phyloP scores from a whole-genome alignment of 345 rosid species.

The Bruguiera sexangula region DNA sequence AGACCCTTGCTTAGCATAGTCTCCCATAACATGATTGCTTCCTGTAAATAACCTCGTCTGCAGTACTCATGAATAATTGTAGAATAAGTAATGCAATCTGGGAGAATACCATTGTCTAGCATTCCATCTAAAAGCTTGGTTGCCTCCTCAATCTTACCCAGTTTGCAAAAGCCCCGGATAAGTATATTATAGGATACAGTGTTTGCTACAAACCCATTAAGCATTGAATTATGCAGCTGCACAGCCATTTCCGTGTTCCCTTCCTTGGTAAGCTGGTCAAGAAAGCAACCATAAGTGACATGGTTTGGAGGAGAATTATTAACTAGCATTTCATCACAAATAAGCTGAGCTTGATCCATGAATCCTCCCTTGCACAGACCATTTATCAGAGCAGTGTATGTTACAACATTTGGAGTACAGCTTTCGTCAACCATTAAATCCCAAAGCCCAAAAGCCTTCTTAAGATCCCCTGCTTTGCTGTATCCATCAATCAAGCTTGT shows the following conservation, averaged over 20 bases:
- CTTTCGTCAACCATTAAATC: slow-evolving; percentile 78
- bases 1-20: slow-evolving; percentile 59
- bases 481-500: slow-evolving; percentile 86
- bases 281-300: slow-evolving; percentile 74
- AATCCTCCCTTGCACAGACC: slow-evolving; percentile 79
- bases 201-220: slow-evolving; percentile 62
- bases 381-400: slow-evolving; percentile 77
- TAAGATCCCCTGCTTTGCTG: slow-evolving; percentile 64
- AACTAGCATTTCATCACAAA: slow-evolving; percentile 54
- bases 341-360: slow-evolving; percentile 59
- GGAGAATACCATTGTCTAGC: slow-evolving; percentile 51
- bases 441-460: slow-evolving; percentile 63
- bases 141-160: slow-evolving; percentile 69
- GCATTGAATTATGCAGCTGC: slow-evolving; percentile 59
- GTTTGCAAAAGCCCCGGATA: slow-evolving; percentile 70
- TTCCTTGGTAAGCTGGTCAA: slow-evolving; percentile 56
- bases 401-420: slow-evolving; percentile 65
- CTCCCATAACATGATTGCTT: slow-evolving; percentile 69
- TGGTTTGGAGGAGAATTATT: slow-evolving; percentile 57
- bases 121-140: slow-evolving; percentile 49
- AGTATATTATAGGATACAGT: slow-evolving; percentile 70
- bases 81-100: slow-evolving; percentile 84
- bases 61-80: slow-evolving; percentile 71
- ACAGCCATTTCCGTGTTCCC: slow-evolving; percentile 72
- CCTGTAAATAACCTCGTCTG: slow-evolving; percentile 46